Conservation (phyloP, 164 flowering plant species). For the Dillenia turbinata region DNA sequence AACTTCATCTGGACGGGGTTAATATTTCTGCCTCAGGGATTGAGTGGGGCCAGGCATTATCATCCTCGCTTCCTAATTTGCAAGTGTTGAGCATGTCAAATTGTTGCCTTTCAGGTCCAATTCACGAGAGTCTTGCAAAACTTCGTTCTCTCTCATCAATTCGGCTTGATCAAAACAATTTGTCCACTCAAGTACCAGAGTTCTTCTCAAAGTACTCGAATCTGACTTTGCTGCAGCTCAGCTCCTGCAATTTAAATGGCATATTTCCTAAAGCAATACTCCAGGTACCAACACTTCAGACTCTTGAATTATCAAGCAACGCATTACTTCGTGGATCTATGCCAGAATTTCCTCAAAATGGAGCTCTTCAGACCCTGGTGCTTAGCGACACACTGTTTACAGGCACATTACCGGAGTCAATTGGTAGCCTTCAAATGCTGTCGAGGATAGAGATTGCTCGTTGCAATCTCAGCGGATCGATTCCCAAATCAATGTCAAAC, state of each 20-base stretch:
- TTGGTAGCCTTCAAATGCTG: slow-evolving; percentile 24
- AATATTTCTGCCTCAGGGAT: slow-evolving; percentile 17
- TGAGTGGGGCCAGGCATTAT: slow-evolving; percentile 33
- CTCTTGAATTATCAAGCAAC: slow-evolving; percentile 23
- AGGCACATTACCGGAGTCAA: slow-evolving; percentile 32
- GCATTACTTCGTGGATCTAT: slow-evolving; percentile 18
- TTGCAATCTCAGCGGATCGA: slow-evolving; percentile 20
- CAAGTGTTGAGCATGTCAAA: slow-evolving; percentile 28
- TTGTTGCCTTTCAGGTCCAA: slow-evolving; percentile 33
- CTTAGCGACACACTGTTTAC: slow-evolving; percentile 25
- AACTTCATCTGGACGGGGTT: slow-evolving; percentile 30
- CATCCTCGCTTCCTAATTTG: slow-evolving; percentile 34
- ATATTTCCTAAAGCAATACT: slow-evolving; percentile 24
- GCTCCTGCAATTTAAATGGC: slow-evolving; percentile 14
- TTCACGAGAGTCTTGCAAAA: slow-evolving; percentile 18
- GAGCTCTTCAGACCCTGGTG: slow-evolving; percentile 17
- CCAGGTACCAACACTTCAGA: slow-evolving; percentile 12
- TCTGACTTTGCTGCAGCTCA: slow-evolving; percentile 18
- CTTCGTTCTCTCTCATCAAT: slow-evolving; percentile 17
- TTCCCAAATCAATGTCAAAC: slow-evolving; percentile 21
- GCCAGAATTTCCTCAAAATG: slow-evolving; percentile 22
- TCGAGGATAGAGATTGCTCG: slow-evolving; percentile 8
- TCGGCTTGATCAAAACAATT: slow-evolving; percentile 10
- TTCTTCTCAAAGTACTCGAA: slow-evolving; percentile 15
- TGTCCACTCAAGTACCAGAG: slow-evolving; percentile 20